These are phyloP conservation scores for Fusarium sp. DNA, from an alignment of 2,329 filamentous ascomycete species.

Conservation along the genomic window DNA sequence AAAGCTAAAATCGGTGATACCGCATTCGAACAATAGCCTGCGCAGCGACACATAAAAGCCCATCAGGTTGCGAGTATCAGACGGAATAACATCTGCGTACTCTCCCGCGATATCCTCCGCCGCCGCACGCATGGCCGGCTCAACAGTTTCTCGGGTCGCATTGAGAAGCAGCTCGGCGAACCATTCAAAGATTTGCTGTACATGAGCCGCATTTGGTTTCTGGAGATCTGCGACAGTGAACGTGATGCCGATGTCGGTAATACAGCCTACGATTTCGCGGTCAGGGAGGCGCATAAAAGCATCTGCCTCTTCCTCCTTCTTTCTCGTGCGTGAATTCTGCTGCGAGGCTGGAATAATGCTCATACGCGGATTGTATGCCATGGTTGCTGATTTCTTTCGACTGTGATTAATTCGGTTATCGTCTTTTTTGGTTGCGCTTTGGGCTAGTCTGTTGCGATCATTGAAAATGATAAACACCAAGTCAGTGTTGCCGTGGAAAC, in stretches of 20 bases:
- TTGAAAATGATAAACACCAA: slow-evolving; percentile 38
- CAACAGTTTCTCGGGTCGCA: slow-evolving; percentile 89
- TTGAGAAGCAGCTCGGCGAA: slow-evolving; percentile 95
- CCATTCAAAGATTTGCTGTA: slow-evolving; percentile 98
- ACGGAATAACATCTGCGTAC: slow-evolving; percentile 83
- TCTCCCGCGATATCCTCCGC: slow-evolving; percentile 88
- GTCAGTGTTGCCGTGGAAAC: slow-evolving; percentile 45
- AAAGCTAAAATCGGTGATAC: slow-evolving; percentile 93
- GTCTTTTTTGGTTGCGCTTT: slow-evolving; percentile 11
- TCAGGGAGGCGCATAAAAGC: slow-evolving; percentile 71
- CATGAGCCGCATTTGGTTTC: slow-evolving; percentile 92
- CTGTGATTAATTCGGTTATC: not conserved
- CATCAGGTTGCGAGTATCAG: slow-evolving; percentile 93
- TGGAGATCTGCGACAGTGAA: slow-evolving; percentile 89
- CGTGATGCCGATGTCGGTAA: slow-evolving; percentile 93
- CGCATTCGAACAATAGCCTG: slow-evolving; percentile 84
- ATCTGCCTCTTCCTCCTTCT: slow-evolving; percentile 69
- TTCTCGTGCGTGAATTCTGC: slow-evolving; percentile 63
- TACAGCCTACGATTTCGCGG: slow-evolving; percentile 93
- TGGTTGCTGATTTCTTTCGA: slow-evolving; percentile 46
- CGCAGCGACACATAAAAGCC: slow-evolving; percentile 91
- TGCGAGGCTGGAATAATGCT: slow-evolving; percentile 68
- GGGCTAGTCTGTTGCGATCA: slow-evolving; percentile 19
- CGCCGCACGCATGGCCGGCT: slow-evolving; percentile 93
- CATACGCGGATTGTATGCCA: slow-evolving; percentile 70